Evolutionary conservation across 2,329 filamentous ascomycete species (phyloP), one percentile per base, ranked within the genome.

Genomic region (Emmonsiellopsis sp.): DNA sequence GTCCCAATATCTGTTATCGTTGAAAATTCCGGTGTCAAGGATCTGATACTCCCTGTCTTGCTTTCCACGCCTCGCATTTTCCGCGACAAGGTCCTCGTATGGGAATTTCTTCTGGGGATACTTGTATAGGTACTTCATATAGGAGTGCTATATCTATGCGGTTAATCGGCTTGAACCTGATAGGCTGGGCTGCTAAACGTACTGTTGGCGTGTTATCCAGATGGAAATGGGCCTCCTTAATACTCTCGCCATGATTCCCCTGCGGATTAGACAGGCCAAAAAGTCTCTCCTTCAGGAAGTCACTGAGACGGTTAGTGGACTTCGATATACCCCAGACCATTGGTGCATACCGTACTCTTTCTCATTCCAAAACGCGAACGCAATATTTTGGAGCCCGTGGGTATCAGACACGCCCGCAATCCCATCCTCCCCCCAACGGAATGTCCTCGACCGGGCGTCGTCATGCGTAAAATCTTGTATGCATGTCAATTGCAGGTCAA

Each of bases 61-160:
- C 68, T 85, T 88, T 53, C 80, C 79, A 59, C 91, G 82, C 60
- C 78, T 81, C 43, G 84, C 90, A 66, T 95, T 97, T 65, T 94
- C 88, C 58, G 88, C 77, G 59, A 94, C 75, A 46, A 97, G 77
- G 59, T 95, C 84, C 69, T 96, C 80, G 75, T 97, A 97, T 2
- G 92, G 93, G 64, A 97, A 97, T 58, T 85, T 83, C 63, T 80
- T 81, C 72, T 97, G 92, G 0, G 93, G 93, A 63, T 96, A 94
- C 72, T 97, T 97, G 81, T 97, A 97, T 61, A 97, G 84, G 66
- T 85, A 94, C 71, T 97, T 97, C 92, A 97, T 97, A 76, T 97
- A 97, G 32, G 92, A 95, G 72, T 96, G 91, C 87, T 91, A 68
- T 33, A 51, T 21, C 11, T n/a, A 51, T 39, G 52, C 42, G 9